Evolutionary conservation across 2,329 filamentous ascomycete genomes (phyloP).

Genomic region (Dothiorella sarmentorum): DNA sequence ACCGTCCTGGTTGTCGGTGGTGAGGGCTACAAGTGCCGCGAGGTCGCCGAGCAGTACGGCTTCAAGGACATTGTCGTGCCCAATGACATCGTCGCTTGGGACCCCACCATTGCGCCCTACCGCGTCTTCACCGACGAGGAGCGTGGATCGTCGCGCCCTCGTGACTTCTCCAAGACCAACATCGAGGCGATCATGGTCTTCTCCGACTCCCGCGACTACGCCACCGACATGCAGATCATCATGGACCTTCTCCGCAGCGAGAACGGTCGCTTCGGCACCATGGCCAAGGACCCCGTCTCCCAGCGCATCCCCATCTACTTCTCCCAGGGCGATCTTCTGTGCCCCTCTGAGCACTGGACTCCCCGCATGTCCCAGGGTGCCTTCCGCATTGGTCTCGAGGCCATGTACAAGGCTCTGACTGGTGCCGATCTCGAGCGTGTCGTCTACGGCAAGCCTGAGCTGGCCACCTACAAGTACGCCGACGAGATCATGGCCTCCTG

Average conservation of each 20-base stretch:
- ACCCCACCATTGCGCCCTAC: conserved; percentile 66
- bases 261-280: conserved; percentile 63
- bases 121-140: conserved; percentile 65
- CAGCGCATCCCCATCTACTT: conserved; percentile 73
- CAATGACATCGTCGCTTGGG: conserved; percentile 70
- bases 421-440: conserved; percentile 70
- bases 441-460: conserved; percentile 71
- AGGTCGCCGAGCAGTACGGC: conserved; percentile 69
- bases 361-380: conserved; percentile 70
- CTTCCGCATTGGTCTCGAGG: conserved; percentile 72
- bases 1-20: conserved; percentile 73
- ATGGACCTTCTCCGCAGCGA: conserved; percentile 68
- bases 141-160: conserved; percentile 62
- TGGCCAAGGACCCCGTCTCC: conserved; percentile 61
- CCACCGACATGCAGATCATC: conserved; percentile 73
- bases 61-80: conserved; percentile 71
- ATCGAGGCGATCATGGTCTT: conserved; percentile 74
- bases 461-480: conserved; percentile 75
- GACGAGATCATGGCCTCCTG: conserved; percentile 69
- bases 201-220: conserved; percentile 70
- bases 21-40: conserved; percentile 70
- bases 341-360: conserved; percentile 56
- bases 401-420: conserved; percentile 69
- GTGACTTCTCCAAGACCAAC: conserved; percentile 68
- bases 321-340: conserved; percentile 62